Conservation (phyloP, 805 yeast species). For the Blastobotrys americana region DNA sequence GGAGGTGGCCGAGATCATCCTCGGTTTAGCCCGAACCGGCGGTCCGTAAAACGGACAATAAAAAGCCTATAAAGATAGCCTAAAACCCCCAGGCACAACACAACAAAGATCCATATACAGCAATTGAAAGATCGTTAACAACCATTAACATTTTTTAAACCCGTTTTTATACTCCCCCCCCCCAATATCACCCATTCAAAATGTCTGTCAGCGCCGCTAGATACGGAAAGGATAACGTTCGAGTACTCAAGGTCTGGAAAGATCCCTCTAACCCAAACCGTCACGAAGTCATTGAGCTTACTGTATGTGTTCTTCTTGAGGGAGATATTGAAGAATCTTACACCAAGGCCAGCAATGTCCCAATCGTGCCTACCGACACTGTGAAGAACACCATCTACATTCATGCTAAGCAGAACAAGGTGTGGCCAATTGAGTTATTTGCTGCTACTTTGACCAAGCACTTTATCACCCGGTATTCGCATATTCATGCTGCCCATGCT, state of each 20-base stretch:
- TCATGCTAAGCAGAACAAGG: conserved; percentile 74
- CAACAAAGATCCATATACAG: too few relatives aligned
- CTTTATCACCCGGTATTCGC: conserved; percentile 68
- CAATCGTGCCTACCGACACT: conserved; percentile 92
- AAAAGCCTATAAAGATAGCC: neutral
- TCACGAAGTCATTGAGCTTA: conserved; percentile 82
- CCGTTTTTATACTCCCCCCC: neutral
- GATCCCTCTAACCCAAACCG: conserved; percentile 62
- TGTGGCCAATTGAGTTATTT: conserved; percentile 86
- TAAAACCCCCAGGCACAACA: neutral
- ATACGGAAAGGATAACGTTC: conserved; percentile 91
- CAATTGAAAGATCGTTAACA: too few relatives aligned
- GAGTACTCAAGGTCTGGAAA: conserved; percentile 80
- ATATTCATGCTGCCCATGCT: conserved; percentile 65
- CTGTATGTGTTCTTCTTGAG: conserved; percentile 63
- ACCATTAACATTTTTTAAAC: too few relatives aligned
- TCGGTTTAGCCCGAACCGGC: neutral
- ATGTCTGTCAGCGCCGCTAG: conserved; percentile 36
- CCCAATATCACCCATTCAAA: neutral
- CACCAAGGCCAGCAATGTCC: conserved; percentile 79
- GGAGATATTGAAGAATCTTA: conserved; percentile 77
- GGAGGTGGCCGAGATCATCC: neutral
- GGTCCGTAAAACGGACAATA: neutral
- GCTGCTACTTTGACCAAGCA: conserved; percentile 81
- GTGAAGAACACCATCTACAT: conserved; percentile 82